Conservation (phyloP, 163 green algal species). For the Chloroidium sp. region DNA sequence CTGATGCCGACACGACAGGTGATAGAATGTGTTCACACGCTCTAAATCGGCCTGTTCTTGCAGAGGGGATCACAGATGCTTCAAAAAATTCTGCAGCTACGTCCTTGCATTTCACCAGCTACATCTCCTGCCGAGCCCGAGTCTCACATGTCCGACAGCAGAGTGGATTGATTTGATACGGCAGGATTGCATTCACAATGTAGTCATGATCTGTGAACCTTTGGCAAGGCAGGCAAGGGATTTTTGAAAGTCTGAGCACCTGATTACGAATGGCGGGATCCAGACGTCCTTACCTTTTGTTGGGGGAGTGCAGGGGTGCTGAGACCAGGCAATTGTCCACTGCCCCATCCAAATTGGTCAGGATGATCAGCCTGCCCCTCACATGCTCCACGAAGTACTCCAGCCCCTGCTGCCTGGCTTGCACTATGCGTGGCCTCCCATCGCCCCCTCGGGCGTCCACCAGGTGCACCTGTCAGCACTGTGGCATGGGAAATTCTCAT, state of each 20-base stretch:
- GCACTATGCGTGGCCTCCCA: slow-evolving; percentile 14
- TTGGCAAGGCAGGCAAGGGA: not conserved
- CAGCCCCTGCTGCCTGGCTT: slow-evolving; percentile 26
- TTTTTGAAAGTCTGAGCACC: not conserved
- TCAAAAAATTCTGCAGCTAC: no score
- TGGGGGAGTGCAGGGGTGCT: not conserved
- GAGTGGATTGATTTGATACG: not conserved
- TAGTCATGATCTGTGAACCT: not conserved
- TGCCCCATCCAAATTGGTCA: slow-evolving; percentile 38
- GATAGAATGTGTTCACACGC: no score
- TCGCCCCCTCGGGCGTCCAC: slow-evolving; percentile 9
- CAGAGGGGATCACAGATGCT: no score
- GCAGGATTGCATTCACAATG: not conserved
- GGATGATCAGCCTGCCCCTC: slow-evolving; percentile 30
- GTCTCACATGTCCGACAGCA: not conserved
- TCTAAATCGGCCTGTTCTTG: no score
- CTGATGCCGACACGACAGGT: not conserved
- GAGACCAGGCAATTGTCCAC: slow-evolving; percentile 29
- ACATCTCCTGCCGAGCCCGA: not conserved
- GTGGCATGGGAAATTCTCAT: not conserved
- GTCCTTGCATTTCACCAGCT: no score
- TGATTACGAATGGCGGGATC: not conserved
- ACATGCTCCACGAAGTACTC: slow-evolving; percentile 72
- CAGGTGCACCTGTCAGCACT: slow-evolving; percentile 26
- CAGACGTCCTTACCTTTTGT: slow-evolving; percentile 14